A percentile compares a stretch with the other conserved stretches of the same genome.
Conservation (phyloP, 805 yeast species). For the Blastobotrys peoriensis region DNA sequence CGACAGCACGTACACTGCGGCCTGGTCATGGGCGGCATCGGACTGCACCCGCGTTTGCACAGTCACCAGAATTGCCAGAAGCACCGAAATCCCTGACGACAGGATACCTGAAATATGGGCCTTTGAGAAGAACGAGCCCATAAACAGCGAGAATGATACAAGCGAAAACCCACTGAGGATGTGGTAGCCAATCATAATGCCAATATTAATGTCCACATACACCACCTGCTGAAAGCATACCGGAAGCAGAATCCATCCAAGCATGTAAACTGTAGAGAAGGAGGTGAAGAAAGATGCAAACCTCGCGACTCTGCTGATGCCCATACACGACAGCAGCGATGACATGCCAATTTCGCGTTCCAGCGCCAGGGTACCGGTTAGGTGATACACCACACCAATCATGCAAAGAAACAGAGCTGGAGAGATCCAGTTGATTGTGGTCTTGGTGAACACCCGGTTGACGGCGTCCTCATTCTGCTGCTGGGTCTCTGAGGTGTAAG, state of each 20-base stretch:
- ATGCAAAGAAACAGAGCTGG: constrained; percentile 32
- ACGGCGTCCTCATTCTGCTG: constrained; percentile 22
- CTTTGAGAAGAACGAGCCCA: constrained; percentile 26
- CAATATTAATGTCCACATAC: constrained; percentile 22
- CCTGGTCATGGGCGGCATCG: constrained; percentile 22
- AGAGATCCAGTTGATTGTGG: constrained; percentile 26
- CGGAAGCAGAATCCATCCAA: constrained; percentile 31
- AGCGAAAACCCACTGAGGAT: constrained; percentile 28
- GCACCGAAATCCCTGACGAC: constrained; percentile 27
- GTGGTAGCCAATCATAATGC: constrained; percentile 28
- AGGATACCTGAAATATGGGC: constrained; percentile 32
- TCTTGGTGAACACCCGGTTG: constrained; percentile 24
- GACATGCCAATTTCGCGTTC: constrained; percentile 31
- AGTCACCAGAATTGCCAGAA: constrained; percentile 29
- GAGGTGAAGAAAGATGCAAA: constrained; percentile 26
- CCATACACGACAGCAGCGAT: constrained; percentile 29
- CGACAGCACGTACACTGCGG: constrained; percentile 26
- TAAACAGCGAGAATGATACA: constrained; percentile 28
- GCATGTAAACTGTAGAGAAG: constrained; percentile 26
- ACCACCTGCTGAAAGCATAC: constrained; percentile 21
- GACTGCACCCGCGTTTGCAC: constrained; percentile 25
- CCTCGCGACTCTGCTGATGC: constrained; percentile 24
- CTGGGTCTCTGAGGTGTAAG: constrained; percentile 27
- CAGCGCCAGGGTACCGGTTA: constrained; percentile 29
- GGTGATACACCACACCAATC: constrained; percentile 33